Conservation (phyloP, 2,329 filamentous ascomycete genomes). For the Diaporthe sp. region DNA sequence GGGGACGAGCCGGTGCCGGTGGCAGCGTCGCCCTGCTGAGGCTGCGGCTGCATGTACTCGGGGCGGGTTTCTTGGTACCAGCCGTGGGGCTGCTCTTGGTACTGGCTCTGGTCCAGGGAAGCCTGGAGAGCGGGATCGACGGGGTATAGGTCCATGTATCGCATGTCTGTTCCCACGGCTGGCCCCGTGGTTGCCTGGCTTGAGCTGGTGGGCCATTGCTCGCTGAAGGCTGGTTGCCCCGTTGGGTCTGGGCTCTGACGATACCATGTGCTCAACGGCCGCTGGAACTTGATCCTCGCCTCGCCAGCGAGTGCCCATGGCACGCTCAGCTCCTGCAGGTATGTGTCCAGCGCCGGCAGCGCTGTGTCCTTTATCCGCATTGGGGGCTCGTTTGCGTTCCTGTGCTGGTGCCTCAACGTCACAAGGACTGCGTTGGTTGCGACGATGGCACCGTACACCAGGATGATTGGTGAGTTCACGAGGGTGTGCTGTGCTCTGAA, state of each 20-base stretch:
- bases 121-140: neutral
- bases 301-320: neutral
- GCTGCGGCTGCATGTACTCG: neutral
- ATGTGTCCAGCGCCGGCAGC: neutral
- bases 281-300: neutral
- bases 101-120: neutral
- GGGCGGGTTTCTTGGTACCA: neutral
- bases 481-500: slow-evolving; percentile 13
- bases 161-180: neutral
- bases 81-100: neutral
- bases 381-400: neutral
- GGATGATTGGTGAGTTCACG: neutral
- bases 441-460: slow-evolving; percentile 8
- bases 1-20: neutral
- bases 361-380: slow-evolving; percentile 5
- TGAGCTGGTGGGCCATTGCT: neutral
- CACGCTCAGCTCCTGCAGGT: neutral
- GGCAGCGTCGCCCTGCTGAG: too few relatives aligned
- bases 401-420: neutral
- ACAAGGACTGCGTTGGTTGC: slow-evolving; percentile 1
- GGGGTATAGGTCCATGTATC: neutral
- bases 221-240: neutral
- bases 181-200: neutral
- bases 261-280: neutral
- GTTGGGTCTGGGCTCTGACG: neutral